A percentile compares a stretch with the other conserved stretches of the same genome.
Conservation (phyloP, 192 early-diverging fungal species). For the Pilobolus umbonatus region DNA sequence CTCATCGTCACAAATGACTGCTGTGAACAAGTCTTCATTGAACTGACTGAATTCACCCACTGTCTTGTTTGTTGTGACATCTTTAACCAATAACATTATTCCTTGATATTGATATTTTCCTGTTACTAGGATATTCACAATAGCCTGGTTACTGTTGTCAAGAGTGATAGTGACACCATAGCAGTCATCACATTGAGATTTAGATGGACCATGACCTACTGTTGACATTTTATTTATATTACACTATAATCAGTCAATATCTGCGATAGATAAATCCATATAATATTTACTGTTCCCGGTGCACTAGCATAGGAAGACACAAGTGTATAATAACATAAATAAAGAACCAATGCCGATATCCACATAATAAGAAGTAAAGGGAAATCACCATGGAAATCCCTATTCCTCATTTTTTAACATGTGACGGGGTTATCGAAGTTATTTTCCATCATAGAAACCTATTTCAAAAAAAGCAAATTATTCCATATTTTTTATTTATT, state of each 20-base stretch:
- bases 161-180: constrained; percentile 8
- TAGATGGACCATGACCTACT: constrained; percentile 16
- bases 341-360: too few relatives aligned
- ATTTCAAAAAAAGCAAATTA: too few relatives aligned
- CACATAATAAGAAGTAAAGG: too few relatives aligned
- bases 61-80: constrained; percentile 5
- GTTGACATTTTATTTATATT: constrained; percentile 15
- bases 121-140: constrained; percentile 3
- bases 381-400: too few relatives aligned
- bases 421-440: too few relatives aligned
- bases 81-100: constrained; percentile 4
- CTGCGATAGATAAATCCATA: background rate
- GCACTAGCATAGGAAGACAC: constrained; percentile 9
- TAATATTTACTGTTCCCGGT: constrained; percentile 11
- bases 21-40: constrained; percentile 2
- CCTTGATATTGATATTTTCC: constrained; percentile 10
- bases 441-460: too few relatives aligned
- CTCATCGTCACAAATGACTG: constrained; percentile 16
- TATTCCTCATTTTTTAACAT: too few relatives aligned
- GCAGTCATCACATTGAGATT: constrained; percentile 9
- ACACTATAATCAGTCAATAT: constrained; percentile 5
- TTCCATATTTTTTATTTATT: too few relatives aligned
- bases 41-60: constrained; percentile 13
- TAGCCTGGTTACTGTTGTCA: background rate
- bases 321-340: too few relatives aligned